Evolutionary conservation across 805 yeast species (phyloP).

Genomic region (Suhomyces tanzawaensis): DNA sequence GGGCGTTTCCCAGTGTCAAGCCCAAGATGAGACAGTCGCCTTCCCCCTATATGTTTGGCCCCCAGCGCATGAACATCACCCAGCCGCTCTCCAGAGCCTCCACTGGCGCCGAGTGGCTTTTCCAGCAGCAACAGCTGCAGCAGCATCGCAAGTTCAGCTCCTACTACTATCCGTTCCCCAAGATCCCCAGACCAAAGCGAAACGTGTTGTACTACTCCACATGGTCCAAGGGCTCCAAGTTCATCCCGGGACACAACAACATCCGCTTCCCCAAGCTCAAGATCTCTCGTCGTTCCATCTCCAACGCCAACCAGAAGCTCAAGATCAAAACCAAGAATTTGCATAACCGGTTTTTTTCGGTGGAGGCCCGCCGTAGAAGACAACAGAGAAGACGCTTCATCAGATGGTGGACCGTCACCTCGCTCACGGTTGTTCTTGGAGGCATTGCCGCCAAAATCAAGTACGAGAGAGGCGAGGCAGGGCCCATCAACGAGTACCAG

Average conservation of each 20-base stretch:
- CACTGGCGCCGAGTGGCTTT: constrained; percentile 32
- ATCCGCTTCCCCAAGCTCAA: constrained; percentile 18
- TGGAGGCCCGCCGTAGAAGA: constrained; percentile 40
- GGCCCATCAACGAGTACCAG: constrained; percentile 34
- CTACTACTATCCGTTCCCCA: constrained; percentile 46
- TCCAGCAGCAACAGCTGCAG: constrained; percentile 12
- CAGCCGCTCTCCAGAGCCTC: constrained; percentile 45
- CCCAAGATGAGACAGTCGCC: constrained; percentile 20
- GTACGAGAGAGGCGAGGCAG: constrained; percentile 30
- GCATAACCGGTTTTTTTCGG: constrained; percentile 41
- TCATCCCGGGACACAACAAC: constrained; percentile 15
- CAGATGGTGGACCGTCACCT: constrained; percentile 55
- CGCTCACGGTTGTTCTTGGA: constrained; percentile 50
- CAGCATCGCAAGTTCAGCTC: constrained; percentile 20
- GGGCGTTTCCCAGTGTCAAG: constrained; percentile 12
- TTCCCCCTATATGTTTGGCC: constrained; percentile 30
- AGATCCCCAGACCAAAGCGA: constrained; percentile 57
- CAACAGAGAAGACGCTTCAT: constrained; percentile 40
- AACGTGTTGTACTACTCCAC: constrained; percentile 50
- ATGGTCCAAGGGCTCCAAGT: constrained; percentile 33
- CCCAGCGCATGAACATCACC: constrained; percentile 37
- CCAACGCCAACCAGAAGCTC: constrained; percentile 36
- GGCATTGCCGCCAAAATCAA: constrained; percentile 51
- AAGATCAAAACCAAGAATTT: constrained; percentile 35
- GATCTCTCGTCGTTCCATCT: constrained; percentile 31